Evolutionary conservation across 192 early-diverging fungal genomes (phyloP), one percentile per base, ranked within the genome.

Genomic region (Coemansia sp.): DNA sequence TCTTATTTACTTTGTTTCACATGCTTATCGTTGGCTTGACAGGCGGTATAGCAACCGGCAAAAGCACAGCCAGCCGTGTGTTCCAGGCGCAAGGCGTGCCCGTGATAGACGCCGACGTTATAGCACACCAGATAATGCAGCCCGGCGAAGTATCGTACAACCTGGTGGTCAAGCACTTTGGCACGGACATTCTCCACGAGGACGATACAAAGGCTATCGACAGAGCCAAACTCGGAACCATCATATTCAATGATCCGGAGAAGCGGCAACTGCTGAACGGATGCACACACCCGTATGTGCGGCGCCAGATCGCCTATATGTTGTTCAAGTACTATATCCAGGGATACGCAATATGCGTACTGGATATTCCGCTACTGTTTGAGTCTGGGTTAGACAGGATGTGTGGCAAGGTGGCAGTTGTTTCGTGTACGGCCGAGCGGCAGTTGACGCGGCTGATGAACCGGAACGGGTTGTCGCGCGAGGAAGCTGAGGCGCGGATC

Each of bases 1-100:
- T 9, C 45, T 3, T 48, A 13, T 48, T 25, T 7, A 3, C 23
- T 25, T 48, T 15, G 22, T 13, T 0, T 25, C 36, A 41, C 54
- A 98, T 98, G 96, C 87, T 89, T 52, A 72, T 98, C 23, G 72
- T 97, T 36, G 96, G 96, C 11, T 82, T 98, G 38, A 98, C 97
- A 9, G 97, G 97, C 55, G 94, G 95, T 28, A 99, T 99, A 50
- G 91, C 94, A 28, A 87, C 90, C 11, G 91, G 90, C 57, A 98
- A 98, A 77, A 91, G 89, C 45, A 96, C 93, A 6, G 92, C 94
- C 29, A 89, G 90, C 28, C 61, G 71, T 9, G 83, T 86, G 28
- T 77, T 96, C 30, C 52, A 59, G 11, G 72, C 84, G 3, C 65
- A 65, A 25, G 74, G 66, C 2, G 71, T 92, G 19, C 90, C 95